Evolutionary conservation across 768 basidiomycete genomes (phyloP).

Genomic region (Amanita rubescens): DNA sequence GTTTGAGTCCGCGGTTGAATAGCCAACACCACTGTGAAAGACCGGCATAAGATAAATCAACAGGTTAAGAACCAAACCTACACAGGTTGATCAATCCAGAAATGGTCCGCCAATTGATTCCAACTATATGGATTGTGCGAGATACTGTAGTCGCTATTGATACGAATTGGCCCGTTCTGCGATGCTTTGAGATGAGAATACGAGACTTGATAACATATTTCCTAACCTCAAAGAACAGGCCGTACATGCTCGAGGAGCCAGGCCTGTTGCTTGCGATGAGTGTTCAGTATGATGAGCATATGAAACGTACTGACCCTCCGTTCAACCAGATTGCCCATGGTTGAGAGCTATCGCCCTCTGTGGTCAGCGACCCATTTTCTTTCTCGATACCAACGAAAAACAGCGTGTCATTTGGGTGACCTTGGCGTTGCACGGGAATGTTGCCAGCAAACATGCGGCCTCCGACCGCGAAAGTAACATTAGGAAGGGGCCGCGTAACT

Average conservation of each 20-base stretch:
- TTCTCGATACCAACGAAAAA: constrained; percentile 64
- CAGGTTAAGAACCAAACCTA: constrained; percentile 16
- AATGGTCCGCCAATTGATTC: constrained; percentile 53
- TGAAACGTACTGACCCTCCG: constrained; percentile 43
- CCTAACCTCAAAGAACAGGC: constrained; percentile 57
- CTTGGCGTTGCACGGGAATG: constrained; percentile 48
- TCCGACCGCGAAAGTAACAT: constrained; percentile 43
- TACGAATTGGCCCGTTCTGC: constrained; percentile 64
- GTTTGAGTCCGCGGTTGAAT: constrained; percentile 51
- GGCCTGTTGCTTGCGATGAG: constrained; percentile 30
- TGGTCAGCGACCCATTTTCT: constrained; percentile 46
- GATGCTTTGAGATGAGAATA: background rate
- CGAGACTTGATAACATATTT: background rate
- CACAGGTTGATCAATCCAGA: constrained; percentile 76
- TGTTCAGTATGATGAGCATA: background rate
- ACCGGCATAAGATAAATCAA: constrained; percentile 5
- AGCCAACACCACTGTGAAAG: constrained; percentile 42
- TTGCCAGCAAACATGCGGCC: constrained; percentile 58
- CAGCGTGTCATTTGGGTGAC: constrained; percentile 57
- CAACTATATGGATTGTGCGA: constrained; percentile 49
- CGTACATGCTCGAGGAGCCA: constrained; percentile 63
- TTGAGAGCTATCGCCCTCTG: constrained; percentile 25
- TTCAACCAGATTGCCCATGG: constrained; percentile 76
- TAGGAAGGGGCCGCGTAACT: constrained; percentile 49
- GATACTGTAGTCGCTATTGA: constrained; percentile 43